Evolutionary conservation across 208 protist genomes (phyloP), one percentile per base, ranked within the genome.

Genomic region (Blechomonas ayalai): DNA sequence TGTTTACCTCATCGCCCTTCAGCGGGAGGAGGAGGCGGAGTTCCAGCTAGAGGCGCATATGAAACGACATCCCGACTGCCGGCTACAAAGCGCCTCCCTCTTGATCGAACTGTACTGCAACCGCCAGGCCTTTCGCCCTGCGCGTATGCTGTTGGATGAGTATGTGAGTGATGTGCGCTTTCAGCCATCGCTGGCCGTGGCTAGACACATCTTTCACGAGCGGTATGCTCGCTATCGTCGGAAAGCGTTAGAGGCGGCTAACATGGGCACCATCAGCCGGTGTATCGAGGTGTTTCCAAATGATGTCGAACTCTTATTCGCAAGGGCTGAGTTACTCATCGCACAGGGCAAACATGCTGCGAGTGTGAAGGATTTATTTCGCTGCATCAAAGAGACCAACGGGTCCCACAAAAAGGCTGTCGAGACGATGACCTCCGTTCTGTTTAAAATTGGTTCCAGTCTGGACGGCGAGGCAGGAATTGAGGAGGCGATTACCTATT

Each of bases 21-120:
- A 87, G 46, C 52, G 75, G 2, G 61, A 84, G 24, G 85, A 94
- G 61, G 79, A 88, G 43, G 85, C 85, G 9, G 80, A 93, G 55
- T 63, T 54, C 19, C 37, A 66, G 33, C 61, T 93, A 13, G 66
- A 82, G 43, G 53, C 38, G 8, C 70, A 87, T 53, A 36, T 75
- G 31, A 31, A 64, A 26, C n/a, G 43, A 9, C 68, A 82, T 55
- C 42, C 36, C 2, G 22, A 16, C n/a, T 71, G 57, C 49, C 52
- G 52, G 13, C 52, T 66, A 9, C 59, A 86, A 48, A 67, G 60
- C 9, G 63, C 53, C 13, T 59, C 81, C 25, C 63, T 93, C 26
- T 52, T 93, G 27, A 52, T 86, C 3, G 70, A 93, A 49, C 65
- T 93, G 19, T 90, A 84, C 54, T 83, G 67, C 36, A 73, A 79